Base-by-base conservation (phyloP, 2,329 filamentous ascomycete genomes). In the Neofusicoccum kwambonambiense region DNA sequence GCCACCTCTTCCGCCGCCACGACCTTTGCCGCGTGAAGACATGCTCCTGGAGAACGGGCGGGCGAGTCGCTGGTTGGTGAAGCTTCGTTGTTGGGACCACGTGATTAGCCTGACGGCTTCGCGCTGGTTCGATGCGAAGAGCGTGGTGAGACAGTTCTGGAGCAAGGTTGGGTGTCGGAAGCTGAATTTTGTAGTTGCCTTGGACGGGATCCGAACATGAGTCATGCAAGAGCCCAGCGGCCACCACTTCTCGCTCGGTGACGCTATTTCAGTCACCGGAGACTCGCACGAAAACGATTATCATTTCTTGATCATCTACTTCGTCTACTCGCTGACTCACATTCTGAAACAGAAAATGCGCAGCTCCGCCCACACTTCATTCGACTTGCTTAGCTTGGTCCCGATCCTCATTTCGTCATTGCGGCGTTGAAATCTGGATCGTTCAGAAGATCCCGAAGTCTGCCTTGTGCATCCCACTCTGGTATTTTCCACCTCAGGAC, bases 1-100 rank as follows among this genome's bases (percentile, higher is more conserved):
- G n/a, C 64, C 54, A n/a, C 56, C 37, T 19, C 63, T 42, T 11
- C 54, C 45, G 13, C 63, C 50, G 31, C 63, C 39, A 22, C 63
- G 44, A 3, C 50, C 45, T 4, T 47, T 11, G 7, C 51, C 19
- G 9, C 52, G 31, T n/a, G 41, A 45, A 15, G 42, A 37, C 56
- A 60, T 60, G 27, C 15, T 47, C 5, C 22, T 58, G 13, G n/a
- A 35, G 42, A 19, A 9, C 12, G 19, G 8, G 19, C 19, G 6
- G 37, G 27, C 12, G 17, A 27, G 47, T 4, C 12, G 35, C 13
- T 12, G 22, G 15, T 31, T 42, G 6, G 37, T 42, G 7, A 51
- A 17, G 47, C 13, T 34, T 34, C 27, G 27, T 27, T n/a, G 49
- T 12, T 11, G 31, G 42, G 3, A 9, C 17, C 42, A 44, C 42